Base-by-base conservation (phyloP, 1,139 yeast species). In the Magnusiomyces sp. region DNA sequence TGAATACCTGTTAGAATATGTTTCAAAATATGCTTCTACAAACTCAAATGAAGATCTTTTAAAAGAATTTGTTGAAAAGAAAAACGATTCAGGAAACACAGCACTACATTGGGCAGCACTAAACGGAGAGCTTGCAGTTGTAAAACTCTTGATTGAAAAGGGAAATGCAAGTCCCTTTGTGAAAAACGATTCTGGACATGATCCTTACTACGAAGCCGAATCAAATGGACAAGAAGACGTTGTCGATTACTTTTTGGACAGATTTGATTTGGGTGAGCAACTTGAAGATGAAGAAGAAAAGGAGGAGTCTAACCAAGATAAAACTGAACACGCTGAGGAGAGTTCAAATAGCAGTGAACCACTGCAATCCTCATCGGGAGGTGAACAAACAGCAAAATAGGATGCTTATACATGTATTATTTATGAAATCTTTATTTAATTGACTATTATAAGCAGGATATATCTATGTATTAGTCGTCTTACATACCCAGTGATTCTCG, bases 91-190 rank as follows among this genome's bases (percentile, higher is more conserved):
- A 32, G 97, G 97, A 3, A 92, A 92, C 64, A 89, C 98, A 0
- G 83, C 97, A 0, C 73, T 92, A 55, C 97, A 92, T 65, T 92
- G 98, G 98, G 97, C 97, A 0, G 77, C 95, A 0, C 76, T 80
- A 58, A 89, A 86, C 61, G 97, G 97, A 1, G 92, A 89, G 59
- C 67, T 87, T 54, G 81, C 77, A 2, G 72, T 83, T 9, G 94
- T 88, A 39, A 69, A 83, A 65, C 62, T 77, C 9, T 71, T 92
- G 45, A 82, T 92, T 62, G 90, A 83, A 33, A 75, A 79, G 50
- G 86, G 80, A 56, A 14, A 34, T 14, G 95, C 90, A 0, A 95
- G 92, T 64, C 90, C 95, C 17, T 84, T 86, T 60, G 62, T 77
- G 38, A 83, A 82, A 66, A 92, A 92, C 68, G 65, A 69, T 14